Conservation (phyloP, 2,329 filamentous ascomycete species). For the Talaromyces sp. region DNA sequence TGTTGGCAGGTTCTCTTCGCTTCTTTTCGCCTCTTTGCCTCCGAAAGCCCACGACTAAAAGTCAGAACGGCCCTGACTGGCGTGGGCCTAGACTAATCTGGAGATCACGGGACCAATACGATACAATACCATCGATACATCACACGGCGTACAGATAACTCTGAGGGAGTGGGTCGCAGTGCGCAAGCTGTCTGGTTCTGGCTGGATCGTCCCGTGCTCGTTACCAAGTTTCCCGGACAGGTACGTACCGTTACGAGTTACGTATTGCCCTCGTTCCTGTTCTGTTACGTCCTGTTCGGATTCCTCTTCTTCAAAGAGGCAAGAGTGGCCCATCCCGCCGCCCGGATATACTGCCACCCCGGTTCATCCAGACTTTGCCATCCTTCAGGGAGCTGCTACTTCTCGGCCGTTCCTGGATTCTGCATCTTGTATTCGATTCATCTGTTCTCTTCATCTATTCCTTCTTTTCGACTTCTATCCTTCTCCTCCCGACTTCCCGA, state of each 20-base stretch:
- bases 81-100: not conserved
- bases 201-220: slow-evolving; percentile 12
- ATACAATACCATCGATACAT: not conserved
- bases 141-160: not conserved
- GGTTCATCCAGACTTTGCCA: slow-evolving; percentile 6
- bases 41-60: not conserved
- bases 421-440: not conserved
- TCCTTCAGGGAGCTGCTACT: not conserved
- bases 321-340: slow-evolving; percentile 10
- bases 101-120: slow-evolving; percentile 6
- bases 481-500: not conserved
- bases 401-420: slow-evolving; percentile 7
- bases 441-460: not conserved
- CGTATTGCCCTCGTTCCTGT: not conserved
- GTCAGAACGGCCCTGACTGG: not conserved
- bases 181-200: not conserved
- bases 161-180: not conserved
- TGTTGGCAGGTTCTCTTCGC: slow-evolving; percentile 9
- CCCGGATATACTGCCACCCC: slow-evolving; percentile 18
- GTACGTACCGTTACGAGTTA: not conserved
- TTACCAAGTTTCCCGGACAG: slow-evolving; percentile 6
- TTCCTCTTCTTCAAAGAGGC: not conserved
- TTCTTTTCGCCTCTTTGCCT: slow-evolving; percentile 8
- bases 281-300: not conserved
- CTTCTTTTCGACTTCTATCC: slow-evolving; percentile 12